Percentiles rank a stretch among this genome's conserved stretches.
These are phyloP conservation scores for Sugiyamaella novakii DNA, from an alignment of 1,139 yeast species.

Conservation along the genomic window DNA sequence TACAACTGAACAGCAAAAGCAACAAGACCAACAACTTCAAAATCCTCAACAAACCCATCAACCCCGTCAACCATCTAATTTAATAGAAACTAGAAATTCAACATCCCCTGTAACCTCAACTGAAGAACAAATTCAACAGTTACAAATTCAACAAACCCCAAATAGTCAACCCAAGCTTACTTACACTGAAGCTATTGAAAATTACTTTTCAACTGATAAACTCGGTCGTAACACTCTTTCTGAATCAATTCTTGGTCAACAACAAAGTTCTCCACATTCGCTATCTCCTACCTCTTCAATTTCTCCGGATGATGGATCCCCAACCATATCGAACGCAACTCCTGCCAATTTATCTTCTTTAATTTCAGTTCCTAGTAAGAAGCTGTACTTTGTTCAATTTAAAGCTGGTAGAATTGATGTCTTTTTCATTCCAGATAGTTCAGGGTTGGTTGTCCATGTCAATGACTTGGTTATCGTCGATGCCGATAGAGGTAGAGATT, in stretches of 20 bases:
- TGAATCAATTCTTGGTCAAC: conserved; percentile 21
- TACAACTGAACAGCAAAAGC: conserved; percentile 14
- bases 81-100: conserved; percentile 11
- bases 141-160: conserved; percentile 8
- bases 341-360: conserved; percentile 28
- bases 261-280: conserved; percentile 11
- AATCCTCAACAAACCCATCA: conserved; percentile 1
- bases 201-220: conserved; percentile 32
- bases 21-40: conserved; percentile 16
- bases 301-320: conserved; percentile 2
- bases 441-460: conserved; percentile 56
- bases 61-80: conserved; percentile 20
- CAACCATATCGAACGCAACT: conserved; percentile 21
- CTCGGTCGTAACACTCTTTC: conserved; percentile 31
- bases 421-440: conserved; percentile 59
- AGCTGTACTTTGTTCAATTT: conserved; percentile 72
- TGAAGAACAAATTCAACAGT: conserved; percentile 4
- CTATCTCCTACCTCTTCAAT: conserved; percentile 7
- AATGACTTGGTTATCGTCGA: conserved; percentile 91
- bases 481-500: conserved; percentile 95
- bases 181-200: conserved; percentile 25
- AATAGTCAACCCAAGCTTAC: conserved; percentile 14
- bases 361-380: conserved; percentile 36
- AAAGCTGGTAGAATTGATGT: conserved; percentile 88
- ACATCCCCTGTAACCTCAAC: conserved; percentile 9